Evolutionary conservation across 2,329 filamentous ascomycete genomes (phyloP).

Genomic region (Coniochaeta ligniaria): DNA sequence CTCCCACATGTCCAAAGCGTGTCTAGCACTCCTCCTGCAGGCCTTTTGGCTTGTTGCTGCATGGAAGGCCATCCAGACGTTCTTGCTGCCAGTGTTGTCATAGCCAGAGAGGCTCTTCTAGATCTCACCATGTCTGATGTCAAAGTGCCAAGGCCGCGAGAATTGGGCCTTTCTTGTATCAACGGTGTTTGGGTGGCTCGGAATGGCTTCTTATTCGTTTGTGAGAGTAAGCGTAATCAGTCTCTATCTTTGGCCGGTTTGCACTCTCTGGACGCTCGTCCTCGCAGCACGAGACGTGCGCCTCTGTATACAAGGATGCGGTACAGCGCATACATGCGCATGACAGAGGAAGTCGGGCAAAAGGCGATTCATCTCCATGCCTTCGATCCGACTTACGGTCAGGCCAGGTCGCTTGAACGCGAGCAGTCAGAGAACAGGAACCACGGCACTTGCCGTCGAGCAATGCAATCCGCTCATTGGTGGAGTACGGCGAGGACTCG

Average conservation of each 20-base stretch:
- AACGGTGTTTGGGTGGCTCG: neutral
- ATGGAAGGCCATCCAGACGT: too few species aligned
- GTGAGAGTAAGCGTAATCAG: too few species aligned
- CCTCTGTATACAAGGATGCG: neutral
- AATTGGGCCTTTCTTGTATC: neutral
- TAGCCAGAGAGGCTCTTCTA: neutral
- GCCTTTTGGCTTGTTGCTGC: neutral
- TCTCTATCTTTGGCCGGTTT: neutral
- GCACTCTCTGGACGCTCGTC: neutral
- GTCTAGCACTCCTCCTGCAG: neutral
- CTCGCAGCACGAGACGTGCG: neutral
- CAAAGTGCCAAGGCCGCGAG: neutral
- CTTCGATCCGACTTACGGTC: too few species aligned
- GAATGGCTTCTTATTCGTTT: neutral
- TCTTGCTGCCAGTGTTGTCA: too few species aligned
- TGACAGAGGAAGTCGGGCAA: neutral
- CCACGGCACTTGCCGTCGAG: too few species aligned
- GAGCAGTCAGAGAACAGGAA: neutral
- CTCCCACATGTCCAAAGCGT: neutral
- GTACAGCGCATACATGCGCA: neutral
- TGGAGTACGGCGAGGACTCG: too few species aligned
- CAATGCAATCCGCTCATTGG: neutral
- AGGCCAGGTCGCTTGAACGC: neutral
- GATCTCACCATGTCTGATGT: neutral
- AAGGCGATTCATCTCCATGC: neutral